Evolutionary conservation across 2,329 filamentous ascomycete species (phyloP).

Genomic region (Trichoderma oligosporum): DNA sequence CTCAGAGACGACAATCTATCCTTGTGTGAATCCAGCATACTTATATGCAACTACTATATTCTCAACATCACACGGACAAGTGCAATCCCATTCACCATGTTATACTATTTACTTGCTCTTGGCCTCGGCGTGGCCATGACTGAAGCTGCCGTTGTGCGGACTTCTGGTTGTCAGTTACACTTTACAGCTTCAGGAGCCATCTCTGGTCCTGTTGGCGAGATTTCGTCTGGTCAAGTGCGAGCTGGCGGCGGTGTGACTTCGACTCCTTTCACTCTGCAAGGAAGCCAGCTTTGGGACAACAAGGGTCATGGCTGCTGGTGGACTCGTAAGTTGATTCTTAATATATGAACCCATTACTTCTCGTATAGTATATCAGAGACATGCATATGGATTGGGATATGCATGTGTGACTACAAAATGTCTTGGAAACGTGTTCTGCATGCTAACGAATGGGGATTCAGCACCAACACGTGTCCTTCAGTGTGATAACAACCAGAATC

Average conservation of each 20-base stretch:
- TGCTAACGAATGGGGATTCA: conserved; percentile 25
- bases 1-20: background rate
- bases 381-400: background rate
- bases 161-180: conserved; percentile 39
- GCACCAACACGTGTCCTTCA: conserved; percentile 57
- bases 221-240: conserved; percentile 55
- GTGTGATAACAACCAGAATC: conserved; percentile 53
- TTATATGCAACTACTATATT: background rate
- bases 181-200: conserved; percentile 47
- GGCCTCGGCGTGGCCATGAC: conserved; percentile 21
- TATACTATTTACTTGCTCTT: conserved; percentile 21
- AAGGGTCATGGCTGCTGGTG: conserved; percentile 59
- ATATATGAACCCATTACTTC: no score
- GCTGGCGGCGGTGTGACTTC: conserved; percentile 46
- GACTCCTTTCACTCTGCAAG: conserved; percentile 53
- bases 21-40: background rate
- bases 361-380: background rate
- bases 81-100: conserved; percentile 6
- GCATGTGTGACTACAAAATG: background rate
- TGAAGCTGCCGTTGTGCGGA: conserved; percentile 22
- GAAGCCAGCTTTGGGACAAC: conserved; percentile 53
- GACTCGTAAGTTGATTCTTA: conserved; percentile 46
- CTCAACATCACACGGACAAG: background rate
- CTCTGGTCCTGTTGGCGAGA: conserved; percentile 55
- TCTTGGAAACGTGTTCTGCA: conserved; percentile 5